These are phyloP conservation scores for Exophiala phaeomuriformis DNA, from an alignment of 2,329 filamentous ascomycete genomes.

Conservation along the genomic window DNA sequence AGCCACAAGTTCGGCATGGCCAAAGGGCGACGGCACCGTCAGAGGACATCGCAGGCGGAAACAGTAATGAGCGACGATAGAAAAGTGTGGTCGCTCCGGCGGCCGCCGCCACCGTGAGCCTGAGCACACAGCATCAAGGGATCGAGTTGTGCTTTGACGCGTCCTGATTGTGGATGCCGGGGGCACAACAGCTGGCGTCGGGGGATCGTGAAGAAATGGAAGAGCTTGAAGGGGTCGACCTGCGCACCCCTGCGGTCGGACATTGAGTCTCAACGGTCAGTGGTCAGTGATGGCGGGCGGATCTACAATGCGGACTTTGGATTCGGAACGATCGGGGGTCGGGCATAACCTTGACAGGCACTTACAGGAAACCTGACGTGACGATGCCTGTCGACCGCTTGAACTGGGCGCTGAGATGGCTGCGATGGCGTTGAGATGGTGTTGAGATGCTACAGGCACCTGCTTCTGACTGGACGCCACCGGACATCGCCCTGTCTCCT, in stretches of 20 bases:
- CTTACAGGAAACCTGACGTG: not conserved
- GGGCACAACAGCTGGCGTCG: not conserved
- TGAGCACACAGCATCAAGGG: not conserved
- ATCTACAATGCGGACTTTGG: slow-evolving; percentile 12
- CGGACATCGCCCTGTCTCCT: not conserved
- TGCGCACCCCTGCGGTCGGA: slow-evolving; percentile 2
- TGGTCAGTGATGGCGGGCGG: not conserved
- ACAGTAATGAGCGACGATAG: no score
- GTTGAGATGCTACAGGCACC: slow-evolving; percentile 6
- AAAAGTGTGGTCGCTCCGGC: no score
- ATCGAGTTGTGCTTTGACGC: not conserved
- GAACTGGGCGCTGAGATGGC: not conserved
- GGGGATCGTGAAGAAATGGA: not conserved
- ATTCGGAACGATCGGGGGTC: slow-evolving; percentile 10
- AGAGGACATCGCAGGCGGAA: no score
- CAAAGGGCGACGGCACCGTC: no score
- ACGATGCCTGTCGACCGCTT: not conserved
- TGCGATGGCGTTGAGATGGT: not conserved
- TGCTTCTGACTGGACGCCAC: slow-evolving; percentile 5
- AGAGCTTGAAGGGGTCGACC: not conserved
- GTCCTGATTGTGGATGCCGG: not conserved
- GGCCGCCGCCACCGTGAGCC: not conserved
- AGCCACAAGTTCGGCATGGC: no score
- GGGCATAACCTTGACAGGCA: not conserved
- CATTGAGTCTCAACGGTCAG: not conserved